These are phyloP conservation scores for Herpotrichia juniperi DNA, from an alignment of 2,329 filamentous ascomycete genomes.

Conservation along the genomic window DNA sequence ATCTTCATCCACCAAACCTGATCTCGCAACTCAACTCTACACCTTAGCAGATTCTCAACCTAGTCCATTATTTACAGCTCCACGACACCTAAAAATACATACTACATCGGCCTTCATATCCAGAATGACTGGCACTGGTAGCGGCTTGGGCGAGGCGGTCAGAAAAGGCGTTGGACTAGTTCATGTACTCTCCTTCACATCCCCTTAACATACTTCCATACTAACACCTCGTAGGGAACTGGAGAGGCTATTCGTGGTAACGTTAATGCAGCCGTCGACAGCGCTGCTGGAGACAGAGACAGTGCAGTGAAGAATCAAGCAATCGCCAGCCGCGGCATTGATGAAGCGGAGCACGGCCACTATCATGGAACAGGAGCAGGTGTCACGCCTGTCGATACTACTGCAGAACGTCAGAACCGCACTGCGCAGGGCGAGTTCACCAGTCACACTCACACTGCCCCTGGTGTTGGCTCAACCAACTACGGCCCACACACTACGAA, in stretches of 20 bases:
- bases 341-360: conserved; percentile 41
- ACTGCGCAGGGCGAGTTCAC: conserved; percentile 24
- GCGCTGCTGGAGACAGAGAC: conserved; percentile 35
- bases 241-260: conserved; percentile 48
- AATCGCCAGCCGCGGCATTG: conserved; percentile 38
- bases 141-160: conserved; percentile 34
- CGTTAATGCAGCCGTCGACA: conserved; percentile 43
- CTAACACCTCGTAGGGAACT: conserved; percentile 35
- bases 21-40: conserved; percentile 4
- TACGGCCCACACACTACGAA: conserved; percentile 28
- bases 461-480: conserved; percentile 22
- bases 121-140: conserved; percentile 30
- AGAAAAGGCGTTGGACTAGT: conserved; percentile 42
- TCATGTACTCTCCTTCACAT: conserved; percentile 31
- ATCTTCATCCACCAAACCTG: background rate
- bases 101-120: background rate
- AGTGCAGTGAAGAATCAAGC: conserved; percentile 36
- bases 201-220: background rate
- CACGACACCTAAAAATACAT: conserved; percentile 4
- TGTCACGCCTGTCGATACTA: conserved; percentile 32
- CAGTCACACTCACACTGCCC: background rate
- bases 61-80: background rate
- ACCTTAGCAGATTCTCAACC: conserved; percentile 3
- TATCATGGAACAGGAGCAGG: conserved; percentile 39
- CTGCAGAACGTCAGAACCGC: conserved; percentile 30